These are phyloP conservation scores for Yamadazyma sp. DNA, from an alignment of 1,139 yeast species.

Conservation along the genomic window DNA sequence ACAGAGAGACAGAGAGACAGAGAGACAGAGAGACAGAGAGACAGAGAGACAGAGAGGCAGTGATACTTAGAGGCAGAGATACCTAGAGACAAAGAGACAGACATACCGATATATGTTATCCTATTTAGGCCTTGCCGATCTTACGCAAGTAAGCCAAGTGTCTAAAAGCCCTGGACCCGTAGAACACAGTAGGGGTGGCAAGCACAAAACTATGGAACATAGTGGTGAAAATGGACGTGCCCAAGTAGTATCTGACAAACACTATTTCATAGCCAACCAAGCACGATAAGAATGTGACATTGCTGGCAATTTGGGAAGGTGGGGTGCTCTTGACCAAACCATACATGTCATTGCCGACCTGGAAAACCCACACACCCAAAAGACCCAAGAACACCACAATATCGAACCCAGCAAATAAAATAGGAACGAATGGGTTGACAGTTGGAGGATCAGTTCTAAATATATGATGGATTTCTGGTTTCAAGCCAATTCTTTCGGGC, in stretches of 20 bases:
- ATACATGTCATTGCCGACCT: conserved; percentile 47
- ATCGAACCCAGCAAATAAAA: conserved; percentile 49
- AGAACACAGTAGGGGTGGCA: conserved; percentile 56
- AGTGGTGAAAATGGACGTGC: conserved; percentile 71
- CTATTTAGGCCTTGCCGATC: conserved; percentile 27
- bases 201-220: conserved; percentile 51
- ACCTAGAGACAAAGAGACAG: too few relatives aligned
- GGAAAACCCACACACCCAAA: conserved; percentile 46
- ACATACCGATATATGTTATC: too few relatives aligned
- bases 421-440: conserved; percentile 55
- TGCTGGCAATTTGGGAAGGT: conserved; percentile 28
- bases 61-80: too few relatives aligned
- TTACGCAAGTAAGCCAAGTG: conserved; percentile 34
- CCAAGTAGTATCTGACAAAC: conserved; percentile 68
- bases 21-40: neutral
- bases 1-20: too few relatives aligned
- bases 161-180: conserved; percentile 65
- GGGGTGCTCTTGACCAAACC: conserved; percentile 29
- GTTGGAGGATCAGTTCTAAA: conserved; percentile 60
- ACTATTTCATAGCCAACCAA: conserved; percentile 61
- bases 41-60: neutral
- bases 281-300: conserved; percentile 51
- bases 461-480: conserved; percentile 69
- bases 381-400: conserved; percentile 43
- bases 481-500: conserved; percentile 42